Evolutionary conservation across 495 filamentous ascomycete species (phyloP).

Genomic region (Hypomontagnella monticulosa): DNA sequence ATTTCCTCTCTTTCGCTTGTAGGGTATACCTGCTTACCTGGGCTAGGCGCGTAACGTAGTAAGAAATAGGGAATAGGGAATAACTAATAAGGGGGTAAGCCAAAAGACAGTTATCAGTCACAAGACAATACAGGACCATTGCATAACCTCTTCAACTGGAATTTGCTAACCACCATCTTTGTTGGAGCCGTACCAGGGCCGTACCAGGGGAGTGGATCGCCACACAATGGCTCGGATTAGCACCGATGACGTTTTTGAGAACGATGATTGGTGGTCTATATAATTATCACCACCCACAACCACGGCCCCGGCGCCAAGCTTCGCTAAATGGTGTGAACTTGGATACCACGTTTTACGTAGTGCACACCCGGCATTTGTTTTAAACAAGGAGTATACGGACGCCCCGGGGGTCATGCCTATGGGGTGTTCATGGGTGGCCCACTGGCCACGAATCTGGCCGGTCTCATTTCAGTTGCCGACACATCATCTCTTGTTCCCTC

Average conservation of each 20-base stretch:
- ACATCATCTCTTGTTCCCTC: slow-evolving; percentile 13
- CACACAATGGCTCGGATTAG: slow-evolving; percentile 19
- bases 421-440: background rate
- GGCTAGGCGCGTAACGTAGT: slow-evolving; percentile 5
- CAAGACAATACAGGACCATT: slow-evolving; percentile 4
- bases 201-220: slow-evolving; percentile 42
- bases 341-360: slow-evolving; percentile 43
- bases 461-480: slow-evolving; percentile 41
- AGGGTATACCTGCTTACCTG: slow-evolving; percentile 6
- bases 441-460: slow-evolving; percentile 17
- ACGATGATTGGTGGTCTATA: slow-evolving; percentile 30
- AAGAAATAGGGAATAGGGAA: background rate
- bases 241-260: slow-evolving; percentile 30
- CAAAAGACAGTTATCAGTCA: slow-evolving; percentile 8
- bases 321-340: slow-evolving; percentile 24
- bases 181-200: background rate
- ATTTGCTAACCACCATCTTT: slow-evolving; percentile 4
- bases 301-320: slow-evolving; percentile 39
- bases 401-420: slow-evolving; percentile 22
- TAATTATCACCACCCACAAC: slow-evolving; percentile 37
- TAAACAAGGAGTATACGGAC: slow-evolving; percentile 20
- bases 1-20: background rate
- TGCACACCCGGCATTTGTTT: slow-evolving; percentile 37
- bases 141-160: slow-evolving; percentile 9
- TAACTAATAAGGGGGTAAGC: background rate